Evolutionary conservation across 1,139 yeast species (phyloP), one percentile per base, ranked within the genome.

Genomic region (Yamadazyma epiphylla): DNA sequence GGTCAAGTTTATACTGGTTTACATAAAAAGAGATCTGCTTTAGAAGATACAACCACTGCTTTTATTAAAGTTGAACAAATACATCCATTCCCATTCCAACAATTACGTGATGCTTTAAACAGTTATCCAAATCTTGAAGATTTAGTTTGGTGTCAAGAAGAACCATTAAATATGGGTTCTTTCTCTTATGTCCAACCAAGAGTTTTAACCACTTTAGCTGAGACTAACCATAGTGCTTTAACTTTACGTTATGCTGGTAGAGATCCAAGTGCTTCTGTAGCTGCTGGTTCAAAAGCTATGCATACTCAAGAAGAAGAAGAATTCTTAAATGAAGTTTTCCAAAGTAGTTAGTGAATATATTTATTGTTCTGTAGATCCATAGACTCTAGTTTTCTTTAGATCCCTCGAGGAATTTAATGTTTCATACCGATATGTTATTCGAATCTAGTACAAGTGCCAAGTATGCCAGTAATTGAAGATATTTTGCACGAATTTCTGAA

Each of bases 21-120:
- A 53, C 83, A 77, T 66, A 89, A 88, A 78, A 85, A 77, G 61
- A 89, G 98, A 67, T 86, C 77, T 36, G 55, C 80, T 24, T 50
- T 84, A 43, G 83, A 72, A 32, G 80, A 86, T 60, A 86, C 77
- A 61, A 77, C 78, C 46, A 86, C 96, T 41, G 96, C 97, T 4
- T 71, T 91, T 59, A 65, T 91, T 51, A 86, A 82, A 68, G 55
- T 94, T 49, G 99, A 94, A 68, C 97, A 94, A 71, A 58, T 89
- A 51, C 96, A 94, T 58, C 99, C 99, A 61, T 94, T 94, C 97
- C 98, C 98, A 64, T 94, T 70, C 65, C 91, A 94, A 38, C 96
- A 86, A 68, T 68, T 94, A 51, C 83, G 88, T 56, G 96, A 89
- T 51, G 66, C 86, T 22, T 69, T 94, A 49, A 72, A 86, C 64